Evolutionary conservation across 2,329 filamentous ascomycete species (phyloP), one percentile per base, ranked within the genome.

Genomic region (Colletotrichum siamense): DNA sequence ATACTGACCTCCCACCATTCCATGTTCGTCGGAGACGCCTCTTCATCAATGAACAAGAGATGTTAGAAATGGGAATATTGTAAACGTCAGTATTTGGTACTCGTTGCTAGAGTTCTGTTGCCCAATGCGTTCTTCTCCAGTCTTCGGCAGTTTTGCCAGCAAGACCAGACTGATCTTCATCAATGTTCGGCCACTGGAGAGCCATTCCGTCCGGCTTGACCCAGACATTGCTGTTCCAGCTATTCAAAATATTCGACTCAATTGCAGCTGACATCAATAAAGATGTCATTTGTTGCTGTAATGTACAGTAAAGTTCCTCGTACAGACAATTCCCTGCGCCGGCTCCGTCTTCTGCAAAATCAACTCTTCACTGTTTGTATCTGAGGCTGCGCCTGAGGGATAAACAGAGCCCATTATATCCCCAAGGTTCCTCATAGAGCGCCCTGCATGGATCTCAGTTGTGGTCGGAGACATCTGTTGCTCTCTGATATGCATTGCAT

Each of bases 311-410:
- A 61, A 71, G 28, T 71, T 62, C 12, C 36, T 71, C 26, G 52
- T 75, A 9, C 52, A 55, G 7, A 75, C 52, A 34, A 71, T 66
- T 15, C 26, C 36, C 8, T 26, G 30, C 5, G 44, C n/a, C 3
- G 49, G 32, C 15, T 32, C 59, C 22, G 39, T 36, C 32, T 52
- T 70, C n/a, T 72, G 36, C 4, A 76, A 12, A 28, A 69, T 71
- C 18, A 77, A 59, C 18, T 76, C 68, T 24, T 73, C 73, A 39
- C 69, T 70, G 36, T 69, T 73, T 16, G 55, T 13, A 18, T 72
- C 68, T 3, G 76, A 76, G n/a, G 63, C 4, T 13, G 55, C 26
- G 9, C 26, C 28, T 4, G 13, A 32, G 24, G 57, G 26, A 1
- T n/a, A n/a, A 32, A 61, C 57, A 12, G 57, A 16, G 1, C 3